These are phyloP conservation scores for Angophora floribunda DNA, from an alignment of 345 rosid species.

Conservation along the genomic window DNA sequence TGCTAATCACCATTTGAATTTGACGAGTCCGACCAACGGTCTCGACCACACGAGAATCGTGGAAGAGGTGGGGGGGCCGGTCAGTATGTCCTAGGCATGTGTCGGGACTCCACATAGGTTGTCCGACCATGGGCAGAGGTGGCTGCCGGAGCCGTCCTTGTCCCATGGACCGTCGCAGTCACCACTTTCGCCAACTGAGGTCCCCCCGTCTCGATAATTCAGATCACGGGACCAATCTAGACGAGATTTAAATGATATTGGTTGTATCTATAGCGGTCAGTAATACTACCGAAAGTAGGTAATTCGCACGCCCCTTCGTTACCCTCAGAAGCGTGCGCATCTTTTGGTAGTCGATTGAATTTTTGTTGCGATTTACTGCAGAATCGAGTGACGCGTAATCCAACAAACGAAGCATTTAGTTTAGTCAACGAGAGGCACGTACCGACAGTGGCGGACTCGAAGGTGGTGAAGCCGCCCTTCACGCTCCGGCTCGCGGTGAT, in stretches of 20 bases:
- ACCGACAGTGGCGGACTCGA: constrained; percentile 95
- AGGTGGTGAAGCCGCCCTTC: constrained; percentile 74
- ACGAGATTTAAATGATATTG: not conserved
- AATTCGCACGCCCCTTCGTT: not conserved
- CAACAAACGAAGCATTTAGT: not conserved
- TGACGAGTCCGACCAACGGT: not conserved
- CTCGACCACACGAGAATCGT: not conserved
- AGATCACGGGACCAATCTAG: not conserved
- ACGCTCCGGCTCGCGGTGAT: constrained; percentile 66
- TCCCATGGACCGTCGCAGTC: not conserved
- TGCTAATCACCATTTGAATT: not conserved
- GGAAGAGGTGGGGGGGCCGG: not conserved
- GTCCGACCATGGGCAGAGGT: not conserved
- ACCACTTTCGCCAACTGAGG: not conserved
- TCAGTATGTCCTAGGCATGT: not conserved
- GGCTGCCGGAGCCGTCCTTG: not conserved
- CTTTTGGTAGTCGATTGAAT: not conserved
- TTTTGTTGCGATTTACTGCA: not conserved
- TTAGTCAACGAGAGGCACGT: not conserved
- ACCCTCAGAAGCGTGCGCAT: not conserved
- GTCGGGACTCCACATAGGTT: not conserved
- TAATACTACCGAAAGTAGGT: not conserved
- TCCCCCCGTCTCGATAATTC: not conserved
- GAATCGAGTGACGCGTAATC: not conserved
- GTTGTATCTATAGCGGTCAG: not conserved